Evolutionary conservation across 306 rosid species (phyloP), one percentile per base, ranked within the genome.

Genomic region (Aeschynomene evenia): DNA sequence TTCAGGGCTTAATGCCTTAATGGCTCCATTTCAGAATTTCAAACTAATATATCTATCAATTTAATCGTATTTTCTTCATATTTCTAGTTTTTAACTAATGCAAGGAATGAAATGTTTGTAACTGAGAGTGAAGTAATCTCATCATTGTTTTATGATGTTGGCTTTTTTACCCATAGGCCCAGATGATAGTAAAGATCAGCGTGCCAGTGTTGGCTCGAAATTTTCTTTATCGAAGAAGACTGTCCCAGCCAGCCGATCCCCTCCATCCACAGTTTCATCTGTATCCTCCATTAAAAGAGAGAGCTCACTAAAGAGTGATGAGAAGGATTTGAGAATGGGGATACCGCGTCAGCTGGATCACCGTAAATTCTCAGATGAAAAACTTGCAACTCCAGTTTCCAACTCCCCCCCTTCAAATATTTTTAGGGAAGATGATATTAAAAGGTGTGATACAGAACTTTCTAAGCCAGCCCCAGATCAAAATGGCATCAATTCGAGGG

Each of bases 201-300:
- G 79, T 66, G 81, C 57, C 24, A 72, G 65, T 70, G 43, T 74
- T 51, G 72, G 78, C 69, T 69, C 66, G 37, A 83, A 80, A 81
- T 72, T 79, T 55, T 84, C 85, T 48, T 78, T 72, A 37, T 73
- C 80, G 45, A 92, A 80, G 85, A 95, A 83, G 79, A 66, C 69
- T 19, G 85, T 83, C 78, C 85, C 84, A 75, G 75, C 83, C 52
- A 86, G 70, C 64, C 84, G 85, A 88, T 79, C 92, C 81, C 96
- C 88, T 65, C 82, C 86, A 12, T 72, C 85, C n/a, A 68, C 81
- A 18, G 77, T 61, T 73, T 80, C 91, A 14, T 68, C 54, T 54
- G 62, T 77, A 77, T 74, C 81, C 45, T 69, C 83, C 9, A 16
- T 60, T 33, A 87, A 79, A 68, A 86, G 77, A 60, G 80, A 37